Base-by-base conservation (phyloP, 345 rosid genomes). In the Cardamine chenopodiifolia region DNA sequence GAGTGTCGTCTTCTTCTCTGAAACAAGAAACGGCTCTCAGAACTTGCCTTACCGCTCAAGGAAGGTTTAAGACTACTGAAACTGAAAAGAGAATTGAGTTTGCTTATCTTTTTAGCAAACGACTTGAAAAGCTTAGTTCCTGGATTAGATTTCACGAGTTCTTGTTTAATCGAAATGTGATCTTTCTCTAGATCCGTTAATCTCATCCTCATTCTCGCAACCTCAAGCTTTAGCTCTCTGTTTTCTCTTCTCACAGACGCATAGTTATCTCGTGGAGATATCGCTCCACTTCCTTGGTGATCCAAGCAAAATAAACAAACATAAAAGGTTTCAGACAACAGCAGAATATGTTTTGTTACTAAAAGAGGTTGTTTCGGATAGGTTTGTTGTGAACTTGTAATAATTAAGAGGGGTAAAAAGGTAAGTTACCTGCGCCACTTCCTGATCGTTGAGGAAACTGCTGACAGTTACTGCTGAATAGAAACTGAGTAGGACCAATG, bases 201-300 rank as follows among this genome's bases (percentile, higher is more conserved):
- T 79, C 99, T 84, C 99, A 95, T 92, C 74, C 97, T 92, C 99
- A 95, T 95, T 64, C 97, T 92, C 32, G 99, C 91, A 12, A 95
- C 99, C 80, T 95, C 99, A 29, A 95, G 97, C 78, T 92, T 95
- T 68, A 95, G 80, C 76, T 95, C 99, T 47, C 96, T 78, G 83
- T 95, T 95, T 89, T 95, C 99, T 82, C 97, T 82, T 76, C 99
- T 84, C 54, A 95, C 99, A 0, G 96, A 95, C 26, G 99, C 99
- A 32, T 92, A 95, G 67, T 92, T 92, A 71, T 95, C 97, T 76
- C 99, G 85, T 0, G 99, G 99, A 3, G 99, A 95, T 59, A 92
- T 92, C 25, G 99, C 97, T 71, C 99, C 99, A 26, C 99, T 95
- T 19, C 97, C 81, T 78, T 49, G 63, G 68, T 17, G 15, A 66